These are phyloP conservation scores for Hypoxylon sp. DNA, from an alignment of 2,329 filamentous ascomycete species.

Conservation along the genomic window DNA sequence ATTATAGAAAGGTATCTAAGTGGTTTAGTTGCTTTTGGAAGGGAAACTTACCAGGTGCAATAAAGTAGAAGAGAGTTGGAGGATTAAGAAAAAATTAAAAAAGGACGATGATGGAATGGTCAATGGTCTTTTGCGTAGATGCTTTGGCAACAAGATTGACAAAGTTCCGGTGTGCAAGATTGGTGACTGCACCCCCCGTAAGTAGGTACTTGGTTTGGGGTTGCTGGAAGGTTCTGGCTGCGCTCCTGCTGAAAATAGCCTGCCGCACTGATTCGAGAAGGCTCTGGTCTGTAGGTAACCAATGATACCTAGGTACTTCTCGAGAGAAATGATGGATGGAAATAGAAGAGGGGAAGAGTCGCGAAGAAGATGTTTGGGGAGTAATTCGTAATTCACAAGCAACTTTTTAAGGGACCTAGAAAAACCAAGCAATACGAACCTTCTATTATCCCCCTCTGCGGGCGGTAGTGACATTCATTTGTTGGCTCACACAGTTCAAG, in stretches of 20 bases:
- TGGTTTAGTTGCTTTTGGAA: slow-evolving; percentile 1
- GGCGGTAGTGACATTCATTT: slow-evolving; percentile 19
- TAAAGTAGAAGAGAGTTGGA: slow-evolving; percentile 16
- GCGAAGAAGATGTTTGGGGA: neutral
- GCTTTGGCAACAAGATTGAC: slow-evolving; percentile 20
- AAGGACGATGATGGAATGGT: slow-evolving; percentile 20
- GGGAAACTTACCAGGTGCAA: slow-evolving; percentile 33
- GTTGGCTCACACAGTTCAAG: slow-evolving; percentile 36
- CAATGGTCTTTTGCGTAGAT: slow-evolving; percentile 16
- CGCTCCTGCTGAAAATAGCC: slow-evolving; percentile 43
- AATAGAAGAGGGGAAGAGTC: slow-evolving; percentile 15
- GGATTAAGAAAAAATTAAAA: slow-evolving; percentile 9
- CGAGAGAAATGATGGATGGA: slow-evolving; percentile 10
- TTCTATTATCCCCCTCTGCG: slow-evolving; percentile 22
- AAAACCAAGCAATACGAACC: slow-evolving; percentile 15
- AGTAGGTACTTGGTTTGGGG: slow-evolving; percentile 32
- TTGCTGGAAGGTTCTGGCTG: slow-evolving; percentile 48
- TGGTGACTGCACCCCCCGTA: slow-evolving; percentile 33
- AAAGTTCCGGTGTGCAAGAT: slow-evolving; percentile 28
- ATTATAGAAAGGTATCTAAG: slow-evolving; percentile 18
- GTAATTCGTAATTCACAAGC: slow-evolving; percentile 22
- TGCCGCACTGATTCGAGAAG: slow-evolving; percentile 49
- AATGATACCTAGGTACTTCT: slow-evolving; percentile 10
- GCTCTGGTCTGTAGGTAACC: slow-evolving; percentile 38
- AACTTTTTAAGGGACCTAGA: slow-evolving; percentile 21